These are phyloP conservation scores for Hirsutella rhossiliensis DNA, from an alignment of 2,329 filamentous ascomycete genomes.

Conservation along the genomic window DNA sequence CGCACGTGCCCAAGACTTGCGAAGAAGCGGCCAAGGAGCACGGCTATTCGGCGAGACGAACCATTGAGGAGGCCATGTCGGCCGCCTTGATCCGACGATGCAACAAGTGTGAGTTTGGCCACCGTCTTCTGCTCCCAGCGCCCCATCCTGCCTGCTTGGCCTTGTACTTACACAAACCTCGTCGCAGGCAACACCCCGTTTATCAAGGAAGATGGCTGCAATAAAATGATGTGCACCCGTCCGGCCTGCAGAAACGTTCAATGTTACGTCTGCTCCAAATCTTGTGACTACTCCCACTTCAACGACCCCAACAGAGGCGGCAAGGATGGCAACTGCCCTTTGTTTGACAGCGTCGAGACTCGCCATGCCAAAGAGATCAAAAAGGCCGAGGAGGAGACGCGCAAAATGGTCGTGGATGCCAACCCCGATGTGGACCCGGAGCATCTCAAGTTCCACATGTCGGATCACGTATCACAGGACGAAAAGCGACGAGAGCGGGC, in stretches of 20 bases:
- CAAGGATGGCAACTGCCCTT: conserved; percentile 45
- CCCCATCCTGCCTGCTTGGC: too few relatives aligned
- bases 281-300: conserved; percentile 60
- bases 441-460: conserved; percentile 46
- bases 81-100: conserved; percentile 65
- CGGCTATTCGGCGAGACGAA: conserved; percentile 48
- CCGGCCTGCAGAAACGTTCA: conserved; percentile 37
- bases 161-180: conserved; percentile 6
- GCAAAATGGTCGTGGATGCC: conserved; percentile 40
- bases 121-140: too few relatives aligned
- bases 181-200: conserved; percentile 53
- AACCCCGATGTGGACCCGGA: conserved; percentile 49
- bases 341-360: conserved; percentile 51
- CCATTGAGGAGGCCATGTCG: conserved; percentile 77
- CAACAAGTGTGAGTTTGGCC: conserved; percentile 40
- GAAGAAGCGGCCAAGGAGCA: conserved; percentile 50
- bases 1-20: conserved; percentile 63
- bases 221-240: conserved; percentile 67
- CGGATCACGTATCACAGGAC: conserved; percentile 35
- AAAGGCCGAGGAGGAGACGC: conserved; percentile 45
- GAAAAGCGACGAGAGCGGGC: conserved; percentile 13
- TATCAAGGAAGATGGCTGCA: conserved; percentile 69
- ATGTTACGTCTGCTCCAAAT: conserved; percentile 62
- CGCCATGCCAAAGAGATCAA: conserved; percentile 53
- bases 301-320: conserved; percentile 36